These are phyloP conservation scores for Quercus phellos DNA, from an alignment of 331 rosid species.

Conservation along the genomic window DNA sequence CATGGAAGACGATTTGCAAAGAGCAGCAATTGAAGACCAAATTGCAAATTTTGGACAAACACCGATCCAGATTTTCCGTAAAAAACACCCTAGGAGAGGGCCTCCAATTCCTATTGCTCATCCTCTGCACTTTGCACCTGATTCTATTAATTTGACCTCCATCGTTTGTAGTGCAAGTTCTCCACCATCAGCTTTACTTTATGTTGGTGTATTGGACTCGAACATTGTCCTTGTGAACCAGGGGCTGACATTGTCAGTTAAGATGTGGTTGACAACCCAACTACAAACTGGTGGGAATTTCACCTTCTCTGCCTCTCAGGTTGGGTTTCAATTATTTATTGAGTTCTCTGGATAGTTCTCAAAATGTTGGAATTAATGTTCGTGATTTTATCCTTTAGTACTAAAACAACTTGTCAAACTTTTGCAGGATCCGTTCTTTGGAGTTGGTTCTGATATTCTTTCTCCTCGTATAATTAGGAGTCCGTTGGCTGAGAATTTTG, in stretches of 20 bases:
- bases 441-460: slow-evolving; percentile 78
- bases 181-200: slow-evolving; percentile 51
- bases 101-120: slow-evolving; percentile 96
- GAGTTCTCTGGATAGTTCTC: slow-evolving; percentile 20
- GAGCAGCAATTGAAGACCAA: slow-evolving; percentile 94
- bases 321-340: slow-evolving; percentile 33
- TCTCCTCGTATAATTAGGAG: slow-evolving; percentile 84
- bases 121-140: slow-evolving; percentile 87
- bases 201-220: slow-evolving; percentile 71
- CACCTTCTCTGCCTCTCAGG: slow-evolving; percentile 95
- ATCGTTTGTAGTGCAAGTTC: slow-evolving; percentile 50
- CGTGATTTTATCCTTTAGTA: slow-evolving; percentile 1
- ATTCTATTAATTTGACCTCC: slow-evolving; percentile 81
- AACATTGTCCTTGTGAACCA: slow-evolving; percentile 73
- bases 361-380: slow-evolving; percentile 1
- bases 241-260: slow-evolving; percentile 77
- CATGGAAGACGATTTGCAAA: slow-evolving; percentile 91
- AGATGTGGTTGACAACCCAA: slow-evolving; percentile 89
- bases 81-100: slow-evolving; percentile 97
- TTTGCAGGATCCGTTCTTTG: slow-evolving; percentile 83
- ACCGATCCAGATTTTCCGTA: slow-evolving; percentile 86
- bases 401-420: slow-evolving; percentile 14
- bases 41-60: slow-evolving; percentile 99
- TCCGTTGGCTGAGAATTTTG: slow-evolving; percentile 86
- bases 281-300: slow-evolving; percentile 93